Evolutionary conservation across 495 filamentous ascomycete species (phyloP).

Genomic region (Aspergillus baeticus): DNA sequence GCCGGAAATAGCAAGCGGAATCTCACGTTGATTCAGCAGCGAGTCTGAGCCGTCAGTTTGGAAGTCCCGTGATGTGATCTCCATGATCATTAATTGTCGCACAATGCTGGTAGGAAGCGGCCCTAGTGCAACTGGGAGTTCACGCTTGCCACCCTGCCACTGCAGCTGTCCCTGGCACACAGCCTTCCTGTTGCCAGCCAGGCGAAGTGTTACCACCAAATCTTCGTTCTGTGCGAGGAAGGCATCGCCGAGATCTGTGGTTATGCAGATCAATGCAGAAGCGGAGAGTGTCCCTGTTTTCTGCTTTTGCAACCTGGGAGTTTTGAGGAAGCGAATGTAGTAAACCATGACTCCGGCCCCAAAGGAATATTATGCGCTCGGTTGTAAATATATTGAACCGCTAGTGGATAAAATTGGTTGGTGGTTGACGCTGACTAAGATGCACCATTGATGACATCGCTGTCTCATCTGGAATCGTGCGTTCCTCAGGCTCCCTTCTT

Average conservation of each 20-base stretch:
- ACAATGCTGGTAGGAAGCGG: slow-evolving; percentile 28
- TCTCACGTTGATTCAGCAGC: slow-evolving; percentile 18
- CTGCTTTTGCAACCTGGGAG: slow-evolving; percentile 50
- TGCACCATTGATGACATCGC: slow-evolving; percentile 12
- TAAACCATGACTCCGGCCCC: slow-evolving; percentile 50
- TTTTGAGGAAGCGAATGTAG: slow-evolving; percentile 75
- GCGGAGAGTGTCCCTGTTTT: slow-evolving; percentile 35
- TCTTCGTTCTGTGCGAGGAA: slow-evolving; percentile 68
- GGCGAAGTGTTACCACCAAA: slow-evolving; percentile 50
- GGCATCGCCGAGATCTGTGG: slow-evolving; percentile 85
- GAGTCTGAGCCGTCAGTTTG: slow-evolving; percentile 19
- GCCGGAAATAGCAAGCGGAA: slow-evolving; percentile 52
- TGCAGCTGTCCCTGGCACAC: slow-evolving; percentile 43
- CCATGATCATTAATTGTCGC: slow-evolving; percentile 28
- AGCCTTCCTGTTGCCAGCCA: slow-evolving; percentile 29
- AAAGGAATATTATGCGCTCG: neutral
- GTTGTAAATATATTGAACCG: neutral
- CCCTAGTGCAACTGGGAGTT: slow-evolving; percentile 39
- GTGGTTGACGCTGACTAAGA: slow-evolving; percentile 18
- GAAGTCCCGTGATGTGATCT: slow-evolving; percentile 17
- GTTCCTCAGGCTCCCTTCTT: slow-evolving; percentile 15
- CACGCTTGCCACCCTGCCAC: slow-evolving; percentile 57
- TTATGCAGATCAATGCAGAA: slow-evolving; percentile 70
- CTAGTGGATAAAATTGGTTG: slow-evolving; percentile 1
- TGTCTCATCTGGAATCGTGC: slow-evolving; percentile 3